Base-by-base conservation (phyloP, 495 filamentous ascomycete species). In the Aspergillus conjunctus region DNA sequence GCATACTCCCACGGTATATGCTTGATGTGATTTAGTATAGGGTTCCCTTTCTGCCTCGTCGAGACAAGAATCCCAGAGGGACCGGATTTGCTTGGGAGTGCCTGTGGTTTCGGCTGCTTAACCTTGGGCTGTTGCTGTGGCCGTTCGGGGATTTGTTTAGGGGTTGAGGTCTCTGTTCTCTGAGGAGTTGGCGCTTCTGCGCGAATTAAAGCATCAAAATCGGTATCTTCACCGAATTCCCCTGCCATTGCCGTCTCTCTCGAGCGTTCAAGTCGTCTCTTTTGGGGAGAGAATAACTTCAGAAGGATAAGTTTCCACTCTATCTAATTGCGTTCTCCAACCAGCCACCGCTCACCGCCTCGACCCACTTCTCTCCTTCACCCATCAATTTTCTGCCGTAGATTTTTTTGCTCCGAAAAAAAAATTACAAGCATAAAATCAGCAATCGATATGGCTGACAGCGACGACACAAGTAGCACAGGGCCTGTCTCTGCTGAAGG, bases 1-100 rank as follows among this genome's bases (percentile, higher is more conserved):
- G 90, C 90, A 70, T 96, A 99, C 74, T 98, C 94, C 94, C 94
- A 99, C 1, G 92, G 84, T n/a, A 96, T 74, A 4, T 88, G 85
- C 51, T 87, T 86, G 54, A 99, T 81, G 69, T 88, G 82, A 58
- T 89, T 88, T 49, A 99, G 77, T 54, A 97, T 89, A 0, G 95
- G 95, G 70, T 99, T 99, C 46, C 95, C 94, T 72, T 96, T 97
- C 70, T 98, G 93, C 61, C 88, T 81, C 14, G 85, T 79, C 5
- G 92, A 95, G 26, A 97, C 93, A 32, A 95, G 80, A 54, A 97
- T 92, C 14, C 90, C 85, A 17, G 88, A 91, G 3, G 91, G 87
- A 0, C 83, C 85, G 30, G 87, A 79, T 55, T 87, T 86, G 44
- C 72, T 79, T 6, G 90, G 81, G 3, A 96, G 83, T 12, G 84